Evolutionary conservation across 345 rosid genomes (phyloP), one percentile per base, ranked within the genome.

Genomic region (Combretum micranthum): DNA sequence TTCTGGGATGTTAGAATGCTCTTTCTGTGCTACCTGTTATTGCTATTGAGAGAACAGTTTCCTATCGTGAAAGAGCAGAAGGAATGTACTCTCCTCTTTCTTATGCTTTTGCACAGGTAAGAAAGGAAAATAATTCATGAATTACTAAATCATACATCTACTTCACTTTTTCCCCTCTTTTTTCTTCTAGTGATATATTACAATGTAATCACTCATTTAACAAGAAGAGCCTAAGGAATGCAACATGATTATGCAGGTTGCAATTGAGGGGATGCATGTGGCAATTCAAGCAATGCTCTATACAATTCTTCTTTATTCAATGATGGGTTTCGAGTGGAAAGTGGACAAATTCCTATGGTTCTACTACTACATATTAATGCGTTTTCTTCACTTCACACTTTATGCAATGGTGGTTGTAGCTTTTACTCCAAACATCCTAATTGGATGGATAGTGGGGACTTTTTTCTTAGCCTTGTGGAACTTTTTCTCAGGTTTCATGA

Each of bases 81-180:
- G 84, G 90, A 62, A 88, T 88, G 96, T 88, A 85, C 63, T 85
- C 93, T 0, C 79, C 82, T 0, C 52, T 85, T 52, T 84, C 90
- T 20, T 88, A 85, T 52, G 96, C 93, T 49, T 77, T 81, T 53
- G 64, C 84, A 47, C 93, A 85, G 82, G 87, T 80, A 17, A 53
- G 13, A 7, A 53, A n/a, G n/a, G n/a, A n/a, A 60, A 4, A 12
- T n/a, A 42, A 12, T 20, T 43, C 13, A 42, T 20, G 42, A 13
- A 20, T 20, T 43, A 50, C 15, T 49, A 14, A 45, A 32, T 5
- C n/a, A 11, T 7, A 32, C 39, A 32, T 32, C 39, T 32, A 7
- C 9, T 32, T 32, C 5, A 4, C 10, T 32, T 7, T 7, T 32
- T 11, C 9, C 10, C 39, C 9, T 11, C 9, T 25, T 25, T 25